These are phyloP conservation scores for Aspergillus pseudotamarii DNA, from an alignment of 2,329 filamentous ascomycete genomes.

Conservation along the genomic window DNA sequence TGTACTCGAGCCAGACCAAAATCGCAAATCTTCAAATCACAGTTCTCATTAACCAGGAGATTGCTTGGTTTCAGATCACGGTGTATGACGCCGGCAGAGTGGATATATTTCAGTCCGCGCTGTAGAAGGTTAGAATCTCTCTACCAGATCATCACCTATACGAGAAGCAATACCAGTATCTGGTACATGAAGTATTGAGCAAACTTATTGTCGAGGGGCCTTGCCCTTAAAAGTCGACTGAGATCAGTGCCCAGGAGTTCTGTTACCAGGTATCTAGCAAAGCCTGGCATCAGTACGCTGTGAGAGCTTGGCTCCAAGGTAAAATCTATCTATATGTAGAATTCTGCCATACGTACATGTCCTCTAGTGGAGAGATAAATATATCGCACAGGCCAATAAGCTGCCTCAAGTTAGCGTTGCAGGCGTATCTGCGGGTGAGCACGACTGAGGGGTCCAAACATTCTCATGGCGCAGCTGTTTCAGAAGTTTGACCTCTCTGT, in stretches of 20 bases:
- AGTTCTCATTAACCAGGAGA: conserved; percentile 99
- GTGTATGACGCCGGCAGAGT: conserved; percentile 96
- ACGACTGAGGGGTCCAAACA: conserved; percentile 50
- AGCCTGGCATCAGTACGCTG: conserved; percentile 11
- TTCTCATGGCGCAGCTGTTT: conserved; percentile 98
- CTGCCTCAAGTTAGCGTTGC: conserved; percentile 46
- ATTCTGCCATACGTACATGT: conserved; percentile 68
- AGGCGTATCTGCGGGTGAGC: conserved; percentile 23
- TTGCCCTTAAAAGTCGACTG: conserved; percentile 88
- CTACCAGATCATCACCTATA: conserved; percentile 13
- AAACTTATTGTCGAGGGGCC: conserved; percentile 97
- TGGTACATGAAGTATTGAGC: conserved; percentile 99
- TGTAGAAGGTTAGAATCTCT: conserved; percentile 40
- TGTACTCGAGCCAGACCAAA: conserved; percentile 96
- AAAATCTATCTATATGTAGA: conserved; percentile 31
- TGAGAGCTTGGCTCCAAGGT: background rate
- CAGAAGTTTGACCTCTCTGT: conserved; percentile 93
- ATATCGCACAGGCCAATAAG: conserved; percentile 98
- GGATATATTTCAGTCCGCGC: conserved; percentile 98
- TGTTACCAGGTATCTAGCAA: conserved; percentile 86
- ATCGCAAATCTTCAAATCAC: conserved; percentile 98
- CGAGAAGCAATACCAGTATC: conserved; percentile 70
- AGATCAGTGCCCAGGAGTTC: conserved; percentile 95
- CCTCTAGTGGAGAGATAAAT: conserved; percentile 97
- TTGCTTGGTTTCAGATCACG: conserved; percentile 98